Conservation (phyloP, 1,284 basidiomycete species). For the Lignosus rhinocerotis region DNA sequence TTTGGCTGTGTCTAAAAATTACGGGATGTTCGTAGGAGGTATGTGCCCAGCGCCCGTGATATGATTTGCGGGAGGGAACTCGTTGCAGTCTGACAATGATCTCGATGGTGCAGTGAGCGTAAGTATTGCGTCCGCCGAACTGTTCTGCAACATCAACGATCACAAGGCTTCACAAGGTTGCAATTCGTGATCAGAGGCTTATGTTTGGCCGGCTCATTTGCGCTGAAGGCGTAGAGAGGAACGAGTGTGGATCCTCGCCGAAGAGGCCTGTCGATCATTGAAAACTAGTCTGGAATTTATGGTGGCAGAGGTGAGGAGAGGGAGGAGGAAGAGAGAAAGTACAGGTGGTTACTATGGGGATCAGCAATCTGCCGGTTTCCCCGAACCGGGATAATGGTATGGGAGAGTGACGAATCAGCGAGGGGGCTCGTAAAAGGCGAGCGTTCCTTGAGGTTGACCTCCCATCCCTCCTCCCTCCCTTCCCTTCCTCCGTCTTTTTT, state of each 20-base stretch:
- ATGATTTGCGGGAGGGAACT: not conserved
- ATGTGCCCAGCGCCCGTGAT: not conserved
- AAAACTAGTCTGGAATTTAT: not conserved
- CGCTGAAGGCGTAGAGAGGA: not conserved
- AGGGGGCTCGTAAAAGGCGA: conserved; percentile 17
- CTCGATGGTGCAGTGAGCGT: not conserved
- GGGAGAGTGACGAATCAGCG: conserved; percentile 16
- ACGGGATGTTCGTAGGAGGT: not conserved
- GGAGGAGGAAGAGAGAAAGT: not conserved
- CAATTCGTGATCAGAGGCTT: too few relatives aligned
- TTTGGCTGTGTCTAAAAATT: not conserved
- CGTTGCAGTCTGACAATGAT: not conserved
- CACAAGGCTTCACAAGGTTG: too few relatives aligned
- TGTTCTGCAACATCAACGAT: too few relatives aligned
- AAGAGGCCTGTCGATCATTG: not conserved
- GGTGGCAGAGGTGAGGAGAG: not conserved
- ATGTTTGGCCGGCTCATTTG: too few relatives aligned
- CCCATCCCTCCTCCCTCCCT: conserved; percentile 8
- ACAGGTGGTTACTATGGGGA: conserved; percentile 23
- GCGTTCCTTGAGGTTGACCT: not conserved
- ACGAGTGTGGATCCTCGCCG: too few relatives aligned
- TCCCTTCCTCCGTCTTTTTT: conserved; percentile 27
- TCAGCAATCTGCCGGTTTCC: conserved; percentile 30
- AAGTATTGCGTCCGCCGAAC: too few relatives aligned
- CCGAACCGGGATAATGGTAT: conserved; percentile 25